These are phyloP conservation scores for Stephania yunnanensis DNA, from an alignment of 164 flowering plant genomes.

Conservation along the genomic window DNA sequence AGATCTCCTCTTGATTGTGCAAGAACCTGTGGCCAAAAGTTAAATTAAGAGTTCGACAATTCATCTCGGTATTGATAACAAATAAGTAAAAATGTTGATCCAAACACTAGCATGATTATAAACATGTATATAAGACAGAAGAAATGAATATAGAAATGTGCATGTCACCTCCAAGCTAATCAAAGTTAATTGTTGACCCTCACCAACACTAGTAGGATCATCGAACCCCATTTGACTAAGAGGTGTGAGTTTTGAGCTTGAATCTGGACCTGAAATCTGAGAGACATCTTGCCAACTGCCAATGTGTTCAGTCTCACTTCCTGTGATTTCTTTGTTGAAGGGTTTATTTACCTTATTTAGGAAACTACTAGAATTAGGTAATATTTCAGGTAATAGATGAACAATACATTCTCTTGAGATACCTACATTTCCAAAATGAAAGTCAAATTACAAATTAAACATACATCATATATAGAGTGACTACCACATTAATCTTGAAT, in stretches of 20 bases:
- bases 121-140: not conserved
- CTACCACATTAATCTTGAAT: no score
- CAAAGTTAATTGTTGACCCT: no score
- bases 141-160: not conserved
- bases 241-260: conserved; percentile 62
- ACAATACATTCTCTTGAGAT: no score
- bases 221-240: conserved; percentile 88
- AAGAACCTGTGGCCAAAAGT: conserved; percentile 44
- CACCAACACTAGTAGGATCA: no score
- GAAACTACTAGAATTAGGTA: no score
- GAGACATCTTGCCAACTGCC: conserved; percentile 50
- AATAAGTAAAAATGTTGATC: not conserved
- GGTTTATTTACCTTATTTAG: no score
- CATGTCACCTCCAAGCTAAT: no score
- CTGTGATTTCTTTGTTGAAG: no score
- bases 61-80: not conserved
- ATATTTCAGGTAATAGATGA: no score
- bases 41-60: not conserved
- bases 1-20: conserved; percentile 89
- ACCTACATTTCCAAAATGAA: no score
- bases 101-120: not conserved
- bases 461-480: no score
- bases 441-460: no score
- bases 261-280: conserved; percentile 83
- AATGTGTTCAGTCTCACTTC: conserved; percentile 13